Conservation (phyloP, 805 yeast species). For the Suhomyces tanzawaensis region DNA sequence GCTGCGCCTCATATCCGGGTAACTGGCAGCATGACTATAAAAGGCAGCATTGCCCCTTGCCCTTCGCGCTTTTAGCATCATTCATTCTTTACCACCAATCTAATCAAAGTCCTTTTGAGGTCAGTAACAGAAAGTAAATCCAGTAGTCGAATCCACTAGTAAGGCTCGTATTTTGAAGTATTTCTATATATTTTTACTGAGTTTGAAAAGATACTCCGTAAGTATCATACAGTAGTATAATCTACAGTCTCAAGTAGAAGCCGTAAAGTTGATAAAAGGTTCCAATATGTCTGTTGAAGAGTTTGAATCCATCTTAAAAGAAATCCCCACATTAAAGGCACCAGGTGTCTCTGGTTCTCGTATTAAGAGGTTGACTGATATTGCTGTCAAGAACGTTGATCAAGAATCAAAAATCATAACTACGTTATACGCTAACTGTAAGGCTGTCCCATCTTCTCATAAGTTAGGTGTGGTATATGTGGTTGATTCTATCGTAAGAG, state of each 20-base stretch:
- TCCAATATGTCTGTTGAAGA: constrained; percentile 42
- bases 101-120: no score
- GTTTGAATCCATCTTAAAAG: constrained; percentile 48
- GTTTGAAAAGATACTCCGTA: neutral
- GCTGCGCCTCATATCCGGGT: neutral
- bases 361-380: constrained; percentile 77
- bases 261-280: neutral
- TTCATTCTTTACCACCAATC: neutral
- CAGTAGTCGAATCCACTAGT: neutral
- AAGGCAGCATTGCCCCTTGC: neutral
- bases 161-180: neutral
- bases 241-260: neutral
- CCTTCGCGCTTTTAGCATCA: neutral
- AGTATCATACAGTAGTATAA: neutral
- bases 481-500: constrained; percentile 88
- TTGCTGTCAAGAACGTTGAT: constrained; percentile 68
- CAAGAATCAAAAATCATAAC: constrained; percentile 56
- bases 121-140: neutral
- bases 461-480: constrained; percentile 90
- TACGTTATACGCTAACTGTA: constrained; percentile 62
- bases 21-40: neutral
- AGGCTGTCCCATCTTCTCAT: constrained; percentile 71
- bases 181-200: neutral
- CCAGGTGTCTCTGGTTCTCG: constrained; percentile 97
- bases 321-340: constrained; percentile 59